These are phyloP conservation scores for Odontarrhena argentea DNA, from an alignment of 345 rosid genomes.

Conservation along the genomic window DNA sequence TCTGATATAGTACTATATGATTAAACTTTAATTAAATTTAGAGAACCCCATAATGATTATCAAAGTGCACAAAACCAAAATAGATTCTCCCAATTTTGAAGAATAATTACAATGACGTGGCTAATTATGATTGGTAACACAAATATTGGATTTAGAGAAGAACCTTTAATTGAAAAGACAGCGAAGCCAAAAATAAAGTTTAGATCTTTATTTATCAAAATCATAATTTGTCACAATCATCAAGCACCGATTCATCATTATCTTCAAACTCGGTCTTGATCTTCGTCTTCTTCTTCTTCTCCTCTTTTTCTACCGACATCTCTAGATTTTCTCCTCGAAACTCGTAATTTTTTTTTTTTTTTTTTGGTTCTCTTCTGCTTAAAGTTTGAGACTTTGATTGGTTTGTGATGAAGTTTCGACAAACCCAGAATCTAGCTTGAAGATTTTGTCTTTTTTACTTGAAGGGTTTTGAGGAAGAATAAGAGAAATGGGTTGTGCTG, in stretches of 20 bases:
- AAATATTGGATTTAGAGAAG: conserved; percentile 29
- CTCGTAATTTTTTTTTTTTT: too few species aligned
- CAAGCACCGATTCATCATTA: conserved; percentile 37
- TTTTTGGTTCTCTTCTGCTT: too few species aligned
- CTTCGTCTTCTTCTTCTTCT: conserved; percentile 18
- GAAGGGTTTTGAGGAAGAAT: conserved; percentile 14
- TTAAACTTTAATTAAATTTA: too few species aligned
- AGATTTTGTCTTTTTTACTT: conserved; percentile 11
- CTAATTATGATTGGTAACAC: background rate
- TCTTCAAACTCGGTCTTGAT: conserved; percentile 32
- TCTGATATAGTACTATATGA: background rate
- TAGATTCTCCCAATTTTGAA: conserved; percentile 25
- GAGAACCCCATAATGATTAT: conserved; percentile 10
- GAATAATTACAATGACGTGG: conserved; percentile 33
- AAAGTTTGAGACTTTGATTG: conserved; percentile 27
- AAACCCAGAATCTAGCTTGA: conserved; percentile 29
- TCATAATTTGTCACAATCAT: conserved; percentile 36
- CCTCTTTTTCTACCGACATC: background rate
- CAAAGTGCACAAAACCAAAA: conserved; percentile 19
- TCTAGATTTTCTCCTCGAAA: too few species aligned
- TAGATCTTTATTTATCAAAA: conserved; percentile 26
- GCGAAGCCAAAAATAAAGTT: conserved; percentile 34
- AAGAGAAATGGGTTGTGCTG: conserved; percentile 70
- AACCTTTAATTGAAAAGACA: conserved; percentile 39
- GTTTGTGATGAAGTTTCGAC: conserved; percentile 41